Conservation (phyloP, 306 rosid genomes). For the Prunus davidiana region DNA sequence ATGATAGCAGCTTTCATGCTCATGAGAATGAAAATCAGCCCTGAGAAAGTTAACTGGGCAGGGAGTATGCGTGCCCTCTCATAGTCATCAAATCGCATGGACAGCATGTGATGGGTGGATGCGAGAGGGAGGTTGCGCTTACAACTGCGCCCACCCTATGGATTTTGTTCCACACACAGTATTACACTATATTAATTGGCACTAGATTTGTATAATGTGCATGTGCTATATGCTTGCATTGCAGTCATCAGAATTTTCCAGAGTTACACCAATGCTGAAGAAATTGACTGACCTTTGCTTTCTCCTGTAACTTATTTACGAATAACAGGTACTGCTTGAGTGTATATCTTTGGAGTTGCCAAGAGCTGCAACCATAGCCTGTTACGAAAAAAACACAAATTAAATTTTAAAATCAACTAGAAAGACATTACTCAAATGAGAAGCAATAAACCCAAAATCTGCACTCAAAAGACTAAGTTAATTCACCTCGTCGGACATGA, state of each 20-base stretch:
- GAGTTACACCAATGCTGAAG: neutral
- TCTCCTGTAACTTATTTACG: conserved; percentile 48
- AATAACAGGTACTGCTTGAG: conserved; percentile 81
- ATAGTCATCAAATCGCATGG: neutral
- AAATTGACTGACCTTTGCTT: conserved; percentile 63
- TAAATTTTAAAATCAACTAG: neutral
- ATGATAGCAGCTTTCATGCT: neutral
- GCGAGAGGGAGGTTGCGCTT: neutral
- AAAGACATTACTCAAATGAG: neutral
- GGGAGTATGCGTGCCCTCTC: neutral
- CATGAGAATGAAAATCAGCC: neutral
- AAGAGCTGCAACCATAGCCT: conserved; percentile 84
- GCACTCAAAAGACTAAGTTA: neutral
- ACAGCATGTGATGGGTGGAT: neutral
- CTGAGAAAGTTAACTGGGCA: neutral
- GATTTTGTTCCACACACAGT: neutral
- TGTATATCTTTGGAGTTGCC: conserved; percentile 78
- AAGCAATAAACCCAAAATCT: neutral
- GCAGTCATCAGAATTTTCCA: neutral
- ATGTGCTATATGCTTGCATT: neutral
- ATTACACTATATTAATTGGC: neutral
- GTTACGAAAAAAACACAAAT: neutral
- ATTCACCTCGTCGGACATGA: conserved; percentile 90
- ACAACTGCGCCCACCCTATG: neutral
- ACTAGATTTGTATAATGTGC: neutral